Evolutionary conservation across 2,329 filamentous ascomycete genomes (phyloP).

Genomic region (Fusarium chlamydosporum): DNA sequence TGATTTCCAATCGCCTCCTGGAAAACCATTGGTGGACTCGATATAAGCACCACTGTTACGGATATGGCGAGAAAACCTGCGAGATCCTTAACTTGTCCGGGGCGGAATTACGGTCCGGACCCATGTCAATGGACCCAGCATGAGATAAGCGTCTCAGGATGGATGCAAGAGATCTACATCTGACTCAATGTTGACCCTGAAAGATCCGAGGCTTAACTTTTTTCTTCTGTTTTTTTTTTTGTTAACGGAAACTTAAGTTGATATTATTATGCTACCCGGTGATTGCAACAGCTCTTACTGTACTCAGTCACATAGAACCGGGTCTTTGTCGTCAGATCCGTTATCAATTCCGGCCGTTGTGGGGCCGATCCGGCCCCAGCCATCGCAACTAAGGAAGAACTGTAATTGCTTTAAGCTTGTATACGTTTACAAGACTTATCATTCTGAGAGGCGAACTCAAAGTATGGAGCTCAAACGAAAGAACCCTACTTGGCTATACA

Average conservation of each 20-base stretch:
- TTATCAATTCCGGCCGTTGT: no score
- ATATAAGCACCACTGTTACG: slow-evolving; percentile 12
- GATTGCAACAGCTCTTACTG: not conserved
- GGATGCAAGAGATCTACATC: slow-evolving; percentile 15
- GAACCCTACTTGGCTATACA: no score
- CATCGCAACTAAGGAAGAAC: no score
- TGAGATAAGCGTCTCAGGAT: slow-evolving; percentile 31
- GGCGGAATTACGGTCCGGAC: not conserved
- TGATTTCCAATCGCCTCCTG: slow-evolving; percentile 25
- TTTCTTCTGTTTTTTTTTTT: not conserved
- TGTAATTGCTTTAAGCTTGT: not conserved
- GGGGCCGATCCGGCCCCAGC: slow-evolving; percentile 31
- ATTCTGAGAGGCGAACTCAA: not conserved
- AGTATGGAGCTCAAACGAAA: not conserved
- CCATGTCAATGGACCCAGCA: slow-evolving; percentile 6
- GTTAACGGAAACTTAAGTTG: not conserved
- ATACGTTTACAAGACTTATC: not conserved
- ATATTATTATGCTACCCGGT: not conserved
- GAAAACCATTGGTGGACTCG: slow-evolving; percentile 27
- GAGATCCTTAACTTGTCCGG: slow-evolving; percentile 16
- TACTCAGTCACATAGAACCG: no score
- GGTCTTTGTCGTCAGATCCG: no score
- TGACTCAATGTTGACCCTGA: slow-evolving; percentile 18
- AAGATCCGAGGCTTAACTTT: slow-evolving; percentile 16
- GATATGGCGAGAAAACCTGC: slow-evolving; percentile 19